Conservation (phyloP, 2,329 filamentous ascomycete genomes). For the Neoascochyta sp. region DNA sequence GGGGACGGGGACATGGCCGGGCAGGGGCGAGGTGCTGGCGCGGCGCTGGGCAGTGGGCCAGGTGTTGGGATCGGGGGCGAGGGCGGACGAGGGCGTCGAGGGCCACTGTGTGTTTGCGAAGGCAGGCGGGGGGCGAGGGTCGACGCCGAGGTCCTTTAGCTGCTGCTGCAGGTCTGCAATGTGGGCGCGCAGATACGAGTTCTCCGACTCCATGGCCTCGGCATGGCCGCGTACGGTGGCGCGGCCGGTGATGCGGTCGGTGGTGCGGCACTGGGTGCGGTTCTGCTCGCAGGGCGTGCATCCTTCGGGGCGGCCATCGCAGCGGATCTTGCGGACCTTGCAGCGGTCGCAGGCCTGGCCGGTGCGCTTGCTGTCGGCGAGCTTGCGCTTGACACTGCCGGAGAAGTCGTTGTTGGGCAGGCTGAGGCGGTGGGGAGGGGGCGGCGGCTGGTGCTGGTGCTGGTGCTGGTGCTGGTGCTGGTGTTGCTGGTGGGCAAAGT, state of each 20-base stretch:
- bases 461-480: constrained; percentile 1
- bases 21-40: constrained; percentile 23
- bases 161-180: constrained; percentile 67
- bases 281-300: constrained; percentile 79
- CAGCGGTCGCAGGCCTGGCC: constrained; percentile 87
- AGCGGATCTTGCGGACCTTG: constrained; percentile 85
- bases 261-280: constrained; percentile 75
- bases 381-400: constrained; percentile 48
- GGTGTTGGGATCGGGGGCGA: constrained; percentile 13
- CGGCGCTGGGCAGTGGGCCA: constrained; percentile 23
- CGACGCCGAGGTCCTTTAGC: constrained; percentile 57
- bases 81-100: constrained; percentile 8
- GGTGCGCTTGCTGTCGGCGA: constrained; percentile 58
- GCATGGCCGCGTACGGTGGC: constrained; percentile 75
- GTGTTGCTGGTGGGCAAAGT: too few species aligned
- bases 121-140: constrained; percentile 51
- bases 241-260: constrained; percentile 79
- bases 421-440: constrained; percentile 13
- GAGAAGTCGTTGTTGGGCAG: constrained; percentile 34
- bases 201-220: constrained; percentile 71
- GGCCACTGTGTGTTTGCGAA: constrained; percentile 37
- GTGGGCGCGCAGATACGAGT: constrained; percentile 62
- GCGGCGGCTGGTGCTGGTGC: constrained; percentile 1
- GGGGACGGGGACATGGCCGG: constrained; percentile 23
- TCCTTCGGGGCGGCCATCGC: constrained; percentile 74